These are phyloP conservation scores for Xerocomus minutiporus DNA, from an alignment of 1,284 basidiomycete species.

Conservation along the genomic window DNA sequence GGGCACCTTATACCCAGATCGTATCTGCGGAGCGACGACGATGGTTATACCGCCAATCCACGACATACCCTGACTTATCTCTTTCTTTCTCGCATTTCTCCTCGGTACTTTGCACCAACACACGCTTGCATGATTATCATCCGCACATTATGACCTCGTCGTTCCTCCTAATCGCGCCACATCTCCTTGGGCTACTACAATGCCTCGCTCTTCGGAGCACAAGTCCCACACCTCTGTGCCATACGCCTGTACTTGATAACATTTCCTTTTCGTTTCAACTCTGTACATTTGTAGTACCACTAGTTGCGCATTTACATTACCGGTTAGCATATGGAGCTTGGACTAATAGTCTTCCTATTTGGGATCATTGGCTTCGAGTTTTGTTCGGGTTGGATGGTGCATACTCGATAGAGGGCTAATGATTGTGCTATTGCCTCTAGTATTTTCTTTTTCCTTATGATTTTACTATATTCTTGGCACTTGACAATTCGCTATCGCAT, in stretches of 20 bases:
- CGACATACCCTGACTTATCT: conserved; percentile 36
- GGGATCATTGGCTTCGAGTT: conserved; percentile 28
- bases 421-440: conserved; percentile 26
- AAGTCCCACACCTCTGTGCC: conserved; percentile 25
- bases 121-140: conserved; percentile 27
- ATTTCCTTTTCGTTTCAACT: conserved; percentile 19
- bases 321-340: conserved; percentile 31
- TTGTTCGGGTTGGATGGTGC: conserved; percentile 27
- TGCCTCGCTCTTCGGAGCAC: too few species aligned
- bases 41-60: conserved; percentile 32
- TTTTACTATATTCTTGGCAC: conserved; percentile 29
- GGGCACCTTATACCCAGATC: conserved; percentile 28
- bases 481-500: conserved; percentile 26
- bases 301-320: conserved; percentile 36
- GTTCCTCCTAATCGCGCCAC: conserved; percentile 31
- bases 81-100: conserved; percentile 19
- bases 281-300: conserved; percentile 36
- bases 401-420: conserved; percentile 31
- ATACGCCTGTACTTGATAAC: conserved; percentile 35
- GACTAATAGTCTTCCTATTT: conserved; percentile 30
- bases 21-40: conserved; percentile 26
- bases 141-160: conserved; percentile 28
- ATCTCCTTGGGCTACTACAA: conserved; percentile 12
- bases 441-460: conserved; percentile 26
- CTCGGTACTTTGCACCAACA: conserved; percentile 20